Percentiles rank a stretch among this genome's conserved stretches.
Conservation (phyloP, 2,329 filamentous ascomycete species). For the Verticillium dahliae region DNA sequence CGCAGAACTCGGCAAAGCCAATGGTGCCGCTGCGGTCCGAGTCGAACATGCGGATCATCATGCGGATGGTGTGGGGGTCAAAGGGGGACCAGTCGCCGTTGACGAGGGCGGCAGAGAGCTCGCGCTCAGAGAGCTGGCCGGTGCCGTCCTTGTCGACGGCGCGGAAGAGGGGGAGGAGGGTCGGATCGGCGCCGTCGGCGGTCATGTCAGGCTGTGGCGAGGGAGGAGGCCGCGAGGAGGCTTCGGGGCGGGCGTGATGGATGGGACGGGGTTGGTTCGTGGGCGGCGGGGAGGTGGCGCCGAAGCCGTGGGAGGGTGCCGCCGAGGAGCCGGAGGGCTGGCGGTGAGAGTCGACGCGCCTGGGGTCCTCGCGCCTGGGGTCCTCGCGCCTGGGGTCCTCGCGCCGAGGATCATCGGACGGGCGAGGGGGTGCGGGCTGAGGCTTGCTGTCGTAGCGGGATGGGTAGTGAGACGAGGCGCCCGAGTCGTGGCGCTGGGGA, state of each 20-base stretch:
- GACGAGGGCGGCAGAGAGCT: constrained; percentile 84
- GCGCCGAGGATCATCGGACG: constrained; percentile 19
- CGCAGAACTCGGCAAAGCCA: constrained; percentile 93
- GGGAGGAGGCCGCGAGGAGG: constrained; percentile 57
- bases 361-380: constrained; percentile 14
- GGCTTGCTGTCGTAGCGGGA: constrained; percentile 43
- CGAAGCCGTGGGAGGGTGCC: constrained; percentile 26
- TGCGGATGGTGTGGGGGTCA: constrained; percentile 86
- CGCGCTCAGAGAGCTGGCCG: constrained; percentile 77
- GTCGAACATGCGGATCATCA: constrained; percentile 99
- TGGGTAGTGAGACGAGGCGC: constrained; percentile 3
- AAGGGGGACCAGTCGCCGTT: constrained; percentile 94
- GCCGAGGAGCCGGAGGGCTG: constrained; percentile 7
- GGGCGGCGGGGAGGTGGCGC: constrained; percentile 46
- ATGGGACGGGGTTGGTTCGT: constrained; percentile 33
- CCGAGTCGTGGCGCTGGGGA: neutral
- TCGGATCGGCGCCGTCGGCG: constrained; percentile 53
- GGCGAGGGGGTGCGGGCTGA: constrained; percentile 30
- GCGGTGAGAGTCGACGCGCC: constrained; percentile 5
- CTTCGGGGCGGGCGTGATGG: constrained; percentile 41
- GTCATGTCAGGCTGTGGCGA: constrained; percentile 49
- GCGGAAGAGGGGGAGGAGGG: constrained; percentile 77
- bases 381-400: constrained; percentile 4
- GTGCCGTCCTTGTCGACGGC: constrained; percentile 78
- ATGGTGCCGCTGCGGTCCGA: constrained; percentile 83